Evolutionary conservation across 2,329 filamentous ascomycete species (phyloP), one percentile per base, ranked within the genome.

Genomic region (Apiospora koreana): DNA sequence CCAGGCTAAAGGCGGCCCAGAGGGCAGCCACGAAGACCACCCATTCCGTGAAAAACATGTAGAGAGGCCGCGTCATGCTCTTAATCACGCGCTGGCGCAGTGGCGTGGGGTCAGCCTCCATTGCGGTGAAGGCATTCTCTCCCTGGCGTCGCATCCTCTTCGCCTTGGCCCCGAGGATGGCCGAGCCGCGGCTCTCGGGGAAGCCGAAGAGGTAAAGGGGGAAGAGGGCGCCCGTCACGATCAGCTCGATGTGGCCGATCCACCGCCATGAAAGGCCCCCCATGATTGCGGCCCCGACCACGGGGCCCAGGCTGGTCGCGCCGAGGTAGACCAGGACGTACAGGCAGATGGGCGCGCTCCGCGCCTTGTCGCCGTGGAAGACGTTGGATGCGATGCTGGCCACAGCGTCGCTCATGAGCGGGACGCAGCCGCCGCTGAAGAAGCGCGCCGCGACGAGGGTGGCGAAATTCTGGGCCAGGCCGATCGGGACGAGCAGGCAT

Each of bases 21-120:
- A 87, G 70, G 1, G 84, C 85, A 65, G 83, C 81, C 65, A 80
- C 80, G 54, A 85, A 79, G 2, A 87, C 81, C 0, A 87, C 85
- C 3, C 82, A 82, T 76, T 87, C 85, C 1, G 85, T 87, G 73
- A 41, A 25, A 3, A 69, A 50, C 68, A 69, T 69, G 21, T 65
- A 65, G 31, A 69, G 23, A 1, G 68, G 68, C 28, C 68, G 68
- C 10, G 45, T 62, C 2, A 69, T 16, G 28, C 68, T 69, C 18
- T 12, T n/a, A 7, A 28, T 43, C 1, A 69, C 28, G 2, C 25
- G 54, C 6, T 62, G 54, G 3, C 31, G 31, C 9, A 35, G 5
- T 10, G 54, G 54, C 8, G 54, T 62, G 3, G 28, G 54, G 18
- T 62, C 54, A 3, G 18, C 31, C 9, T 62, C 54, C 1, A n/a